These are phyloP conservation scores for Claviceps digitariae DNA, from an alignment of 2,329 filamentous ascomycete genomes.

Conservation along the genomic window DNA sequence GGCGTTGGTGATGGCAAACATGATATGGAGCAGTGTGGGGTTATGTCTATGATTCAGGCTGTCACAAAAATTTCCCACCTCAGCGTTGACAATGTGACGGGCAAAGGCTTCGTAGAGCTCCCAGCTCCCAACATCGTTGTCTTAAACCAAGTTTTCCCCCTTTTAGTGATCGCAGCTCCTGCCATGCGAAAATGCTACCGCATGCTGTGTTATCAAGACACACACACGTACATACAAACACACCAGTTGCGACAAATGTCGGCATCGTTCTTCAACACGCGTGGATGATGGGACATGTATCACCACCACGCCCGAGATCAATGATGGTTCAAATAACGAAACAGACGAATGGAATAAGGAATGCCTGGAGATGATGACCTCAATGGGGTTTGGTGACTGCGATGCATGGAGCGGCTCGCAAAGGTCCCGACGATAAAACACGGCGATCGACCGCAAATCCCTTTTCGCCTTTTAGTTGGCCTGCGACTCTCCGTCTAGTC, in stretches of 20 bases:
- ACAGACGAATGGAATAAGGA: neutral
- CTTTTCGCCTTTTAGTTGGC: neutral
- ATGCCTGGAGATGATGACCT: neutral
- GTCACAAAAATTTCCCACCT: neutral
- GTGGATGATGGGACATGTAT: neutral
- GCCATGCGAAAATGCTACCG: neutral
- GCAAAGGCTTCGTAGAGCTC: neutral
- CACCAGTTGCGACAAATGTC: neutral
- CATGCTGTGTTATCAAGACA: neutral
- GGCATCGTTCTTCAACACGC: neutral
- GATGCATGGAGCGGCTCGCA: neutral
- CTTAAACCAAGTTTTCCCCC: neutral
- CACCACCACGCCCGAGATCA: neutral
- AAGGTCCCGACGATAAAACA: neutral
- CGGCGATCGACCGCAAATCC: neutral
- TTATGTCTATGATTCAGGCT: neutral
- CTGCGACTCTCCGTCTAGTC: neutral
- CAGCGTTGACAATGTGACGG: neutral
- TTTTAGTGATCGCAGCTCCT: neutral
- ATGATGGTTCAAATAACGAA: neutral
- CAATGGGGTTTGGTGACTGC: neutral
- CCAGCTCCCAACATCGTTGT: neutral
- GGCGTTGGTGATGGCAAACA: neutral
- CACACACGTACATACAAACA: neutral
- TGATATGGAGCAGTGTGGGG: neutral